Percentiles rank a stretch among this genome's conserved stretches.
These are phyloP conservation scores for Colletotrichum horii DNA, from an alignment of 2,329 filamentous ascomycete genomes.

Conservation along the genomic window DNA sequence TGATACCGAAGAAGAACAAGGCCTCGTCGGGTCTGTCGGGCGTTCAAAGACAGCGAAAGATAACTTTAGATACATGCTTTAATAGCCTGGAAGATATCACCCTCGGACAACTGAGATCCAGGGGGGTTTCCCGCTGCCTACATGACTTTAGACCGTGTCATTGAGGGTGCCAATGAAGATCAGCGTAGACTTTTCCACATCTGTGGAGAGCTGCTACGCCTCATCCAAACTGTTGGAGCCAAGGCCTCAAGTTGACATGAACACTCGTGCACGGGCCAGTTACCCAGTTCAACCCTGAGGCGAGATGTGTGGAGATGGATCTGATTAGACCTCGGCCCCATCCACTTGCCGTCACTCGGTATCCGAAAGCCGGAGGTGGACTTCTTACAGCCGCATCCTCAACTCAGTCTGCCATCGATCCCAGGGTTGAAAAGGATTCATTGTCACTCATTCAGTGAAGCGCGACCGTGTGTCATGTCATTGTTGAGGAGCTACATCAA, in stretches of 20 bases:
- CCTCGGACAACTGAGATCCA: background rate
- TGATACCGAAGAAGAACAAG: conserved; percentile 41
- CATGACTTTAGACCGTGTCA: background rate
- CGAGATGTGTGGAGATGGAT: background rate
- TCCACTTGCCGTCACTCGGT: background rate
- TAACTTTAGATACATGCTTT: conserved; percentile 55
- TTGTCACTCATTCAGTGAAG: background rate
- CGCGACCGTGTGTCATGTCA: background rate
- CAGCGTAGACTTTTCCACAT: background rate
- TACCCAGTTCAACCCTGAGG: background rate
- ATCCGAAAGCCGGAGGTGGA: background rate
- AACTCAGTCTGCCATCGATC: background rate
- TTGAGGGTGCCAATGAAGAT: background rate
- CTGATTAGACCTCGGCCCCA: background rate
- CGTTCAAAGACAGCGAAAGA: conserved; percentile 25
- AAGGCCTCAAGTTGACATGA: background rate
- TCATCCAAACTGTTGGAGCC: background rate
- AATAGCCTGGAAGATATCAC: conserved; percentile 1
- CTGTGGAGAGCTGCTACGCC: background rate
- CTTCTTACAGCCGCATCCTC: background rate
- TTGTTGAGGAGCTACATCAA: background rate
- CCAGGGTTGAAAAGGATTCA: background rate
- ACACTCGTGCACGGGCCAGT: background rate
- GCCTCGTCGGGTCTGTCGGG: conserved; percentile 38
- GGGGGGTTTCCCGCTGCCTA: background rate